Conservation (phyloP, 2,329 filamentous ascomycete species). For the Nakataea oryzae region DNA sequence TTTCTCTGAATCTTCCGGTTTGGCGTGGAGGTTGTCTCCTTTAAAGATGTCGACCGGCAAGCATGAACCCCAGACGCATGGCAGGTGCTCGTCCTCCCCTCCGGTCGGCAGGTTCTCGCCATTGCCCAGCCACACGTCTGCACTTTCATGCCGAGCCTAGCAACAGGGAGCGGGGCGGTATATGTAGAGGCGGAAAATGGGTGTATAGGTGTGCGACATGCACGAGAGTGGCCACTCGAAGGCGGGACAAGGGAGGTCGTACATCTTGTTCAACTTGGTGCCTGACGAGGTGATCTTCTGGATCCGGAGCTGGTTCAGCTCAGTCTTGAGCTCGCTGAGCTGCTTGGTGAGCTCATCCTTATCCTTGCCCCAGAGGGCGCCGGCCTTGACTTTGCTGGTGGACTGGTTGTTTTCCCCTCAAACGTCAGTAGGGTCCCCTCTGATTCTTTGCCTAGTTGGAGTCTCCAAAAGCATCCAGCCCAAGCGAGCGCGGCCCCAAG, state of each 20-base stretch:
- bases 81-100: not conserved
- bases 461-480: not conserved
- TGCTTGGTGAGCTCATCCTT: conserved; percentile 97
- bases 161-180: not conserved
- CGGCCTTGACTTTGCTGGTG: conserved; percentile 76
- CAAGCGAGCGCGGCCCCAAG: not conserved
- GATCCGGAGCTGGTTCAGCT: conserved; percentile 92
- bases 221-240: not conserved
- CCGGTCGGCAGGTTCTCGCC: not conserved
- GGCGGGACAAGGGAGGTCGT: conserved; percentile 28
- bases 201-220: not conserved
- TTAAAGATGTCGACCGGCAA: too few species aligned
- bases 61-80: too few species aligned
- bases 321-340: conserved; percentile 88
- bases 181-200: too few species aligned
- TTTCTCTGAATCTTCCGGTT: too few species aligned
- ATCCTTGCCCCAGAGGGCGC: conserved; percentile 96
- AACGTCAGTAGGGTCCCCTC: not conserved
- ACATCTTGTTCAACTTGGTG: conserved; percentile 98
- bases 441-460: not conserved
- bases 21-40: too few species aligned
- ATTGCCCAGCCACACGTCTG: not conserved
- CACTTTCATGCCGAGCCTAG: not conserved
- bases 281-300: conserved; percentile 96
- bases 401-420: conserved; percentile 25